Conservation (phyloP, 2,329 filamentous ascomycete genomes). For the Aspergillus aculeatinus region DNA sequence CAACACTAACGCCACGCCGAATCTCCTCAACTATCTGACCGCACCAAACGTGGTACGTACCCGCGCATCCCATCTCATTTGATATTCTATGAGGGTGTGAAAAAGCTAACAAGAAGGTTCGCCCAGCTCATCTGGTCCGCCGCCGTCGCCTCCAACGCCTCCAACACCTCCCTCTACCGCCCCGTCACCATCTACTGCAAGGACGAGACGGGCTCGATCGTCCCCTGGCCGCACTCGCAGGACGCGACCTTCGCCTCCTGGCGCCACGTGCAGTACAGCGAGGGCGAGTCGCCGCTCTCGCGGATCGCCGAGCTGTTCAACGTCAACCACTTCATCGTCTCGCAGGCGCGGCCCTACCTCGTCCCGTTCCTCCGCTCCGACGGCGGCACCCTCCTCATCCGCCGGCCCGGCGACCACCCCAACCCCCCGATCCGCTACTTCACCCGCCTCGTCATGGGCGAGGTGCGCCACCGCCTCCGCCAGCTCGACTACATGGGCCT, state of each 20-base stretch:
- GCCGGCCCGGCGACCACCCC: conserved; percentile 59
- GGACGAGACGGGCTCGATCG: conserved; percentile 68
- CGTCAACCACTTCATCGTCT: conserved; percentile 93
- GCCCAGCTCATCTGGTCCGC: conserved; percentile 60
- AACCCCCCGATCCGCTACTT: conserved; percentile 56
- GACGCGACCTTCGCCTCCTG: conserved; percentile 67
- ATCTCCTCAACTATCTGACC: conserved; percentile 86
- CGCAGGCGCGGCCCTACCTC: conserved; percentile 85
- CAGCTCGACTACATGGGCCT: conserved; percentile 77
- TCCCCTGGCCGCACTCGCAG: conserved; percentile 66
- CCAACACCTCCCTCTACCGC: conserved; percentile 63
- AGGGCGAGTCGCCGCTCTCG: conserved; percentile 66
- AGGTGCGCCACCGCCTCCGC: conserved; percentile 75
- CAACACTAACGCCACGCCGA: conserved; percentile 72
- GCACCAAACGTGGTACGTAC: conserved; percentile 82
- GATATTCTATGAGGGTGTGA: no score
- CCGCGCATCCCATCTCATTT: neutral
- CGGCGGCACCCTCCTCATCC: conserved; percentile 66
- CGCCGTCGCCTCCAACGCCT: conserved; percentile 43
- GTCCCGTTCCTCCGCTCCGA: conserved; percentile 81
- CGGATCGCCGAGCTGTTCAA: conserved; percentile 83
- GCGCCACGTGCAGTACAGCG: conserved; percentile 64
- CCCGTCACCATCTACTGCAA: conserved; percentile 73
- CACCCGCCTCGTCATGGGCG: conserved; percentile 68
- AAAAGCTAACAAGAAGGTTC: conserved; percentile 3